Percentiles rank a stretch among this genome's conserved stretches.
Conservation (phyloP, 2,329 filamentous ascomycete genomes). For the Ophiostoma piceae region DNA sequence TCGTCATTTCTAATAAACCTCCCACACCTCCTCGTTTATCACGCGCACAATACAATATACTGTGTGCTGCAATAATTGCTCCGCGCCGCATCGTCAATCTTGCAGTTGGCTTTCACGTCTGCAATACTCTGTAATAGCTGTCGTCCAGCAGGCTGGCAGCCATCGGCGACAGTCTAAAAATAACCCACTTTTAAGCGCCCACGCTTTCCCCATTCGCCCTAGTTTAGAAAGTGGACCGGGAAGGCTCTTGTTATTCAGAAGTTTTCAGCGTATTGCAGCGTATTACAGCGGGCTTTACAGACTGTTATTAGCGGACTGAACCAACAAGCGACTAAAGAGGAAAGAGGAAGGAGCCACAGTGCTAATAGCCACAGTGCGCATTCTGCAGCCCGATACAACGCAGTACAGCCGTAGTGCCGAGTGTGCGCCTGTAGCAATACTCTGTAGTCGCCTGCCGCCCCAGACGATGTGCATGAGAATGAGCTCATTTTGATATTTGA, state of each 20-base stretch:
- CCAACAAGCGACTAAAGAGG: not conserved
- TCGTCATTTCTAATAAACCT: not conserved
- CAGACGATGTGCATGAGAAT: slow-evolving; percentile 6
- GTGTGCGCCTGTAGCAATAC: not conserved
- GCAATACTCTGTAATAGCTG: too few species aligned
- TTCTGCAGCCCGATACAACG: not conserved
- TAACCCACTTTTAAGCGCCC: slow-evolving; percentile 15
- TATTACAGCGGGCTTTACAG: not conserved
- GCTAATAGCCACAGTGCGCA: not conserved
- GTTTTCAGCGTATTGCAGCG: not conserved
- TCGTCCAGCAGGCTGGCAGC: not conserved
- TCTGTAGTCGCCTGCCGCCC: not conserved
- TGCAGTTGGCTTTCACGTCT: not conserved
- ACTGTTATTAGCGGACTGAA: not conserved
- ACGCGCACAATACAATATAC: not conserved
- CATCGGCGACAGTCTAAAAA: slow-evolving; percentile 11
- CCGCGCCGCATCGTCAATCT: not conserved
- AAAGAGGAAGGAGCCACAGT: not conserved
- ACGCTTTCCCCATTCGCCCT: slow-evolving; percentile 5
- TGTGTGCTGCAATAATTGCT: slow-evolving; percentile 9
- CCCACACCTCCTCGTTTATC: not conserved
- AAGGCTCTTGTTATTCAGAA: not conserved
- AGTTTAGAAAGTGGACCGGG: not conserved
- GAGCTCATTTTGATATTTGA: not conserved
- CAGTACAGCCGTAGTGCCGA: not conserved